phyloP scores from a whole-genome alignment of 2,329 filamentous ascomycete genomes.

The Trichoderma koningiopsis region DNA sequence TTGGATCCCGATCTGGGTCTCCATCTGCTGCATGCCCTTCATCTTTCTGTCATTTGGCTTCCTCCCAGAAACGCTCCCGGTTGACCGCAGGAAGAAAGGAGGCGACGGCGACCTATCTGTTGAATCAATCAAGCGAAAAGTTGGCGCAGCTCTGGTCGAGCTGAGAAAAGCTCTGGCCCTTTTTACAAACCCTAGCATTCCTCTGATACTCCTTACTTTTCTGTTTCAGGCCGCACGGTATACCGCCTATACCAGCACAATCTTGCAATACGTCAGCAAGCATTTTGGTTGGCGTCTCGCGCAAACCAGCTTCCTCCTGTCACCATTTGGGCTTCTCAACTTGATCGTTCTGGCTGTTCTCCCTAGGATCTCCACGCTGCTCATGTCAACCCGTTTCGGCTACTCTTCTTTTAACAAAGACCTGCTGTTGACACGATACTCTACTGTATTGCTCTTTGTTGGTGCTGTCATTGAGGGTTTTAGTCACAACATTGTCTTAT shows the following conservation, averaged over 20 bases:
- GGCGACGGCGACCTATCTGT: slow-evolving; percentile 19
- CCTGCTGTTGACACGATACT: slow-evolving; percentile 39
- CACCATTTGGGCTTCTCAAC: slow-evolving; percentile 45
- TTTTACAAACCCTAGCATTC: slow-evolving; percentile 41
- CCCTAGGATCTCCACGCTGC: slow-evolving; percentile 39
- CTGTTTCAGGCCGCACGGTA: slow-evolving; percentile 43
- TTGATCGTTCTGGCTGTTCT: slow-evolving; percentile 42
- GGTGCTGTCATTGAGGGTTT: slow-evolving; percentile 41
- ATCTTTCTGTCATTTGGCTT: slow-evolving; percentile 39
- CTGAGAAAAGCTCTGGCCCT: slow-evolving; percentile 40
- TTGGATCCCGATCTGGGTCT: slow-evolving; percentile 45
- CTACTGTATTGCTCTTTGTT: slow-evolving; percentile 38
- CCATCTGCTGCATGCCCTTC: slow-evolving; percentile 37
- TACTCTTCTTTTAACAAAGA: slow-evolving; percentile 43
- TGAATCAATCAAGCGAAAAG: slow-evolving; percentile 34
- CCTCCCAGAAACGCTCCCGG: slow-evolving; percentile 45
- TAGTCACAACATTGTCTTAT: slow-evolving; percentile 38
- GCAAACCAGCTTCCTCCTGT: slow-evolving; percentile 46
- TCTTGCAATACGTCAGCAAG: slow-evolving; percentile 49
- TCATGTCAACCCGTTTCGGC: slow-evolving; percentile 40
- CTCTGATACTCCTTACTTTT: slow-evolving; percentile 44
- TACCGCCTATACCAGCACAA: slow-evolving; percentile 39
- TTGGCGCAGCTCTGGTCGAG: slow-evolving; percentile 37
- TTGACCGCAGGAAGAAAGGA: slow-evolving; percentile 29
- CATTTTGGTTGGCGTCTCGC: slow-evolving; percentile 48